Conservation (phyloP, 2,329 filamentous ascomycete species). For the Neobulgaria alba region DNA sequence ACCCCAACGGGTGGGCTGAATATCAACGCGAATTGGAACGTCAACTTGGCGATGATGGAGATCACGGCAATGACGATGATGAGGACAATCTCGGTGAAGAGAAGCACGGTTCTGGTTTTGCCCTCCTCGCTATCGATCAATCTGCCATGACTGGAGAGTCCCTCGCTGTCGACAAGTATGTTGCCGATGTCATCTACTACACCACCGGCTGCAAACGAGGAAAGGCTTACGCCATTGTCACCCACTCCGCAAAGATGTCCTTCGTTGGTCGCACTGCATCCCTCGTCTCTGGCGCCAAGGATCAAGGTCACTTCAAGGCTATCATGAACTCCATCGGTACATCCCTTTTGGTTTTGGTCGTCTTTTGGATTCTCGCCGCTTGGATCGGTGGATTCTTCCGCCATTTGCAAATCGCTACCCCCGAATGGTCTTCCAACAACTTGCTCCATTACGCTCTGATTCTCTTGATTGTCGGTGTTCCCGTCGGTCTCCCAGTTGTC, state of each 20-base stretch:
- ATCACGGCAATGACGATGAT: conserved; percentile 45
- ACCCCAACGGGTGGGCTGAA: conserved; percentile 56
- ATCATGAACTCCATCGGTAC: conserved; percentile 79
- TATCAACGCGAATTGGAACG: conserved; percentile 57
- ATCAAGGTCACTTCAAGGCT: conserved; percentile 72
- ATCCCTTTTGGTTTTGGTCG: conserved; percentile 63
- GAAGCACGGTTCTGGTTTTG: conserved; percentile 49
- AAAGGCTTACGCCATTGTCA: conserved; percentile 63
- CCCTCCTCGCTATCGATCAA: conserved; percentile 66
- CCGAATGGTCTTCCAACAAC: conserved; percentile 49
- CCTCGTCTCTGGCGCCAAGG: conserved; percentile 66
- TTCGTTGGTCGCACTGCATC: conserved; percentile 71
- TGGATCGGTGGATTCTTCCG: conserved; percentile 78
- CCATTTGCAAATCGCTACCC: conserved; percentile 53
- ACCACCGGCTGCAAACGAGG: conserved; percentile 76
- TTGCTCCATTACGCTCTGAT: conserved; percentile 61
- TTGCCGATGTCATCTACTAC: conserved; percentile 69
- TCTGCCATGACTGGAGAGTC: conserved; percentile 77
- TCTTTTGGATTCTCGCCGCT: conserved; percentile 65
- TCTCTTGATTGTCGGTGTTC: conserved; percentile 69
- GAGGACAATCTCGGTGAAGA: conserved; percentile 36
- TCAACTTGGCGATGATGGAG: conserved; percentile 51
- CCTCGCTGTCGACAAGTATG: conserved; percentile 70
- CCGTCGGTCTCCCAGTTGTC: conserved; percentile 71
- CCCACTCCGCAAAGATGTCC: conserved; percentile 59